phyloP scores from a whole-genome alignment of 176 grass and related monocot species.

The Ampelocalamus luodianensis region DNA sequence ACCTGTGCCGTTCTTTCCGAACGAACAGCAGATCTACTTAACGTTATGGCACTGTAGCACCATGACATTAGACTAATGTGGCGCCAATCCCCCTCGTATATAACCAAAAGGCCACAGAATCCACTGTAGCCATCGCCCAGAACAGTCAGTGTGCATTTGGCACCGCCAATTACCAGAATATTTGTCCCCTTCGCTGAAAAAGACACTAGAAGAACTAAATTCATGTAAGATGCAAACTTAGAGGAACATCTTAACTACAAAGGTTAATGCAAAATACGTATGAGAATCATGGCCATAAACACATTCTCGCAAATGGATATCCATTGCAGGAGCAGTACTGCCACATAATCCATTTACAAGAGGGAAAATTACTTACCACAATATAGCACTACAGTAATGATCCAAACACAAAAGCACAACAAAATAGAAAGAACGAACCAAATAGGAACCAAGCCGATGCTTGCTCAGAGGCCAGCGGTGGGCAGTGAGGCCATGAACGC shows the following conservation, averaged over 20 bases:
- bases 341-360: background rate
- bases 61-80: too few relatives aligned
- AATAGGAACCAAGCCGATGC: background rate
- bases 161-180: background rate
- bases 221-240: background rate
- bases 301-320: background rate
- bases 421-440: constrained; percentile 32
- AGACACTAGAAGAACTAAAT: background rate
- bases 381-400: background rate
- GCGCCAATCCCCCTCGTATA: background rate
- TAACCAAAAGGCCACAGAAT: background rate
- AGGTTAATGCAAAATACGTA: background rate
- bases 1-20: too few relatives aligned
- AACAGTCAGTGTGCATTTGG: background rate
- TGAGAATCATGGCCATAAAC: background rate
- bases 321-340: background rate
- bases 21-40: too few relatives aligned
- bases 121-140: background rate
- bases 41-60: too few relatives aligned
- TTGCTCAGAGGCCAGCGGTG: constrained; percentile 56
- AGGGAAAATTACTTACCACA: background rate
- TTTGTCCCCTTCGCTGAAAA: background rate
- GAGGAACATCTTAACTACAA: background rate
- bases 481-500: constrained; percentile 89
- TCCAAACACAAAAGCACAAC: background rate